Percentiles rank a stretch among this genome's conserved stretches.
Conservation (phyloP, 73 alveolate species). For the Paramecium sexaurelia region DNA sequence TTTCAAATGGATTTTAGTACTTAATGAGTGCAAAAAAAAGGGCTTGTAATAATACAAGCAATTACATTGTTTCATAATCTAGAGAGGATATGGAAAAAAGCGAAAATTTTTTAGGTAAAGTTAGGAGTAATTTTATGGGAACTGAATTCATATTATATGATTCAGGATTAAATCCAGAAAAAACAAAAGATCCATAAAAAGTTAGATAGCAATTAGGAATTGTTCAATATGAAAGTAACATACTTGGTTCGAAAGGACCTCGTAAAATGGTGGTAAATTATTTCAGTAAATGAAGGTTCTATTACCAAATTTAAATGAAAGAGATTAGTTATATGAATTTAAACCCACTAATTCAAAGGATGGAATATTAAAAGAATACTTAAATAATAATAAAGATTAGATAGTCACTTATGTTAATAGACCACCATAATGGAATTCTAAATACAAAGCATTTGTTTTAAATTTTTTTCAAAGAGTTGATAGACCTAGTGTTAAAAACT, state of each 20-base stretch:
- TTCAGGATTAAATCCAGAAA: slow-evolving; percentile 86
- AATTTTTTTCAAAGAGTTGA: slow-evolving; percentile 91
- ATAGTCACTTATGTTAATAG: slow-evolving; percentile 76
- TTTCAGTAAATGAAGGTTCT: slow-evolving; percentile 54
- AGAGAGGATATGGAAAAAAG: slow-evolving; percentile 75
- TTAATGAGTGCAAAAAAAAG: slow-evolving; percentile 88
- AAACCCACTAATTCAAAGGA: slow-evolving; percentile 74
- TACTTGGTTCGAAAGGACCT: slow-evolving; percentile 91
- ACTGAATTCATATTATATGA: slow-evolving; percentile 85
- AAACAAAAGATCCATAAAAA: slow-evolving; percentile 74
- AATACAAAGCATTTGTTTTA: slow-evolving; percentile 87
- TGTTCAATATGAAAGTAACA: slow-evolving; percentile 85
- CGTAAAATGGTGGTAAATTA: slow-evolving; percentile 78
- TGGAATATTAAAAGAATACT: slow-evolving; percentile 71
- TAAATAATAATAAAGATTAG: slow-evolving; percentile 70
- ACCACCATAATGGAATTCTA: slow-evolving; percentile 90
- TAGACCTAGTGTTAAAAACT: slow-evolving; percentile 88
- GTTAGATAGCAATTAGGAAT: slow-evolving; percentile 75
- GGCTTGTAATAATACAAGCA: slow-evolving; percentile 81
- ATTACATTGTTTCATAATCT: slow-evolving; percentile 79
- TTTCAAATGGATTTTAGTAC: slow-evolving; percentile 83
- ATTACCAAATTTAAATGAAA: slow-evolving; percentile 75
- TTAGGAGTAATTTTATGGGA: slow-evolving; percentile 89
- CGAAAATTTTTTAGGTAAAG: slow-evolving; percentile 79
- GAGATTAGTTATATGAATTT: slow-evolving; percentile 61